These are phyloP conservation scores for Dioszegia crocea DNA, from an alignment of 768 basidiomycete genomes.

Conservation along the genomic window DNA sequence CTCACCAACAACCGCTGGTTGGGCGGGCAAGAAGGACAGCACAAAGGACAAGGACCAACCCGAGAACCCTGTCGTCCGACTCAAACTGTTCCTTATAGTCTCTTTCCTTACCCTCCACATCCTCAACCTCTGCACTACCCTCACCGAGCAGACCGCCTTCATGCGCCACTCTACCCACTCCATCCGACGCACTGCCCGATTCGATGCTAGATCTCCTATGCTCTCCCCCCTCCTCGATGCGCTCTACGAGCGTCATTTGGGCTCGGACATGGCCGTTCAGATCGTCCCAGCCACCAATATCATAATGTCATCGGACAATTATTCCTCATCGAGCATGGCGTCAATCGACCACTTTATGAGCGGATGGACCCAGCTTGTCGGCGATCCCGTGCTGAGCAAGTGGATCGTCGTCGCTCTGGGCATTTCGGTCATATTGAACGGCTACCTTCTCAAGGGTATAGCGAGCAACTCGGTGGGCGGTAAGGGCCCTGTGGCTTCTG, in stretches of 20 bases:
- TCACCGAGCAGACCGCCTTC: conserved; percentile 65
- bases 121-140: conserved; percentile 85
- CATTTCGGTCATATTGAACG: conserved; percentile 82
- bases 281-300: conserved; percentile 39
- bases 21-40: conserved; percentile 1
- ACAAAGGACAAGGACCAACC: conserved; percentile 45
- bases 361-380: conserved; percentile 82
- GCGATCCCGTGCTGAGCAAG: conserved; percentile 88
- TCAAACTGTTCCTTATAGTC: conserved; percentile 86
- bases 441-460: conserved; percentile 75
- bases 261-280: conserved; percentile 38
- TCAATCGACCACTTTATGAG: conserved; percentile 81
- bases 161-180: conserved; percentile 53
- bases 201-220: conserved; percentile 66
- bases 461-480: conserved; percentile 51
- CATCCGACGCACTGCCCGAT: conserved; percentile 39
- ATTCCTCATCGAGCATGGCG: conserved; percentile 50
- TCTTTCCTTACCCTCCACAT: conserved; percentile 88
- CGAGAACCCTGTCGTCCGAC: conserved; percentile 75
- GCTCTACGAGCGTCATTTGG: conserved; percentile 54
- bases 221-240: conserved; percentile 60
- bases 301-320: conserved; percentile 29
- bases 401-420: conserved; percentile 88
- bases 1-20: not conserved
- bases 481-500: conserved; percentile 51